Percentiles rank a stretch among this genome's conserved stretches.
Evolutionary conservation across 2,329 filamentous ascomycete genomes (phyloP).

Genomic region (Thielaviopsis punctulata): DNA sequence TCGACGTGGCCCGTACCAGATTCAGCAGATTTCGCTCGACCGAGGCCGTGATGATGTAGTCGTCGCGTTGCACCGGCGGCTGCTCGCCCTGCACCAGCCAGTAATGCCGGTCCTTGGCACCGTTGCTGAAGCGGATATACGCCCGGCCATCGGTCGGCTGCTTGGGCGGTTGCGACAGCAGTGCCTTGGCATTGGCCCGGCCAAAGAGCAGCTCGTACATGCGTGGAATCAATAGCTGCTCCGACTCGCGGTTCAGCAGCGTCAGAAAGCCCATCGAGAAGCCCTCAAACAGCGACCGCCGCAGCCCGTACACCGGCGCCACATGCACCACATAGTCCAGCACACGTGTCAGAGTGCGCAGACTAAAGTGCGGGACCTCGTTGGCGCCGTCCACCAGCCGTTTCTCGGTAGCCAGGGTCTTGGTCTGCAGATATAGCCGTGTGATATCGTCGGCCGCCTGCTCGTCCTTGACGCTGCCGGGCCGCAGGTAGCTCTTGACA

Average conservation of each 20-base stretch:
- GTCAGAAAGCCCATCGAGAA: constrained; percentile 98
- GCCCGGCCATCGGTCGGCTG: constrained; percentile 57
- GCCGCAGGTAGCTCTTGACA: constrained; percentile 72
- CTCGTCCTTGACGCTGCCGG: constrained; percentile 51
- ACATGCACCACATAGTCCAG: constrained; percentile 79
- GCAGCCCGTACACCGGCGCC: constrained; percentile 64
- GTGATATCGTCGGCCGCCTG: constrained; percentile 67
- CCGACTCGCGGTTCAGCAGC: constrained; percentile 65
- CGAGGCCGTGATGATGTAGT: constrained; percentile 95
- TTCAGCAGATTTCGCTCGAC: constrained; percentile 92
- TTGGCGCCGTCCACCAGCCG: constrained; percentile 85
- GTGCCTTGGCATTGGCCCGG: constrained; percentile 49
- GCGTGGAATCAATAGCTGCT: constrained; percentile 58
- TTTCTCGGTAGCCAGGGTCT: constrained; percentile 63
- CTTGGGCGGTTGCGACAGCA: constrained; percentile 63
- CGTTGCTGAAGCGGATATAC: constrained; percentile 65
- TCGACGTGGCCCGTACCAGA: constrained; percentile 82
- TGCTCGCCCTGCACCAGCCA: constrained; percentile 70
- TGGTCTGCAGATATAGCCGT: constrained; percentile 73
- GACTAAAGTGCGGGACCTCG: constrained; percentile 90
- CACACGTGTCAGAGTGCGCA: constrained; percentile 81
- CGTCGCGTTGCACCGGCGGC: constrained; percentile 49
- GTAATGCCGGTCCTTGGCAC: constrained; percentile 52
- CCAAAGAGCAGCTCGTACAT: constrained; percentile 68
- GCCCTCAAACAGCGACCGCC: constrained; percentile 78